Conservation (phyloP, 1,284 basidiomycete genomes). For the Xerocomus nothofagi region DNA sequence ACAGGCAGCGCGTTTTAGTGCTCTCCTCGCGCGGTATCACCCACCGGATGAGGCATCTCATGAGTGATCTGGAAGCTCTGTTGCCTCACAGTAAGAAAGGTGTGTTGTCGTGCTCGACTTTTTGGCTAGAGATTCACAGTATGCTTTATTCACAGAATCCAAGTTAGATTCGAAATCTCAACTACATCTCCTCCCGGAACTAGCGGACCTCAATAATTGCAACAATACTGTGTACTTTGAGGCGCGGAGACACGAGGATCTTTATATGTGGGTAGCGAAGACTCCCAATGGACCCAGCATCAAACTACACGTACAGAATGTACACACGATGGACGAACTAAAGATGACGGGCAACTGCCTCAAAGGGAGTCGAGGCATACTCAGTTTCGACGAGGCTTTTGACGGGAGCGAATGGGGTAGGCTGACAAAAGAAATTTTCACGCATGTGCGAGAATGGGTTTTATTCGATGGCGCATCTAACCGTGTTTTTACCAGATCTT, state of each 20-base stretch:
- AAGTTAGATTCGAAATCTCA: constrained; percentile 98
- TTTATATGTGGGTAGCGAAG: constrained; percentile 97
- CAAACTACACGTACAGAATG: constrained; percentile 97
- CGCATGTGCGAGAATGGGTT: constrained; percentile 70
- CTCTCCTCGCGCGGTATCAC: constrained; percentile 95
- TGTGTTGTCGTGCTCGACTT: constrained; percentile 37
- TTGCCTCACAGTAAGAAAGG: constrained; percentile 98
- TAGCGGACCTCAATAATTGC: constrained; percentile 97
- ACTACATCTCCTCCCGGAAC: constrained; percentile 90
- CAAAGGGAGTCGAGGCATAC: constrained; percentile 90
- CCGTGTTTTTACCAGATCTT: constrained; percentile 70
- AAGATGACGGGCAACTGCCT: constrained; percentile 99
- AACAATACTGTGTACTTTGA: constrained; percentile 99
- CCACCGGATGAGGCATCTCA: constrained; percentile 95
- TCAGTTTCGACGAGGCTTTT: constrained; percentile 93
- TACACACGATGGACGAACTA: constrained; percentile 99
- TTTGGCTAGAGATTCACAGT: not conserved
- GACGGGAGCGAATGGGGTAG: constrained; percentile 88
- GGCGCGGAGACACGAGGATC: constrained; percentile 91
- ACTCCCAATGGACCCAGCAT: constrained; percentile 97
- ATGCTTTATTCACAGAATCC: constrained; percentile 59
- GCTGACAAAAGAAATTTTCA: constrained; percentile 93
- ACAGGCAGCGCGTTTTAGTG: constrained; percentile 87
- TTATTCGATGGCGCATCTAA: constrained; percentile 4
- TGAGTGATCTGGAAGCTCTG: constrained; percentile 90